These are phyloP conservation scores for Dissophora ornata DNA, from an alignment of 192 early-diverging fungal genomes.

Conservation along the genomic window DNA sequence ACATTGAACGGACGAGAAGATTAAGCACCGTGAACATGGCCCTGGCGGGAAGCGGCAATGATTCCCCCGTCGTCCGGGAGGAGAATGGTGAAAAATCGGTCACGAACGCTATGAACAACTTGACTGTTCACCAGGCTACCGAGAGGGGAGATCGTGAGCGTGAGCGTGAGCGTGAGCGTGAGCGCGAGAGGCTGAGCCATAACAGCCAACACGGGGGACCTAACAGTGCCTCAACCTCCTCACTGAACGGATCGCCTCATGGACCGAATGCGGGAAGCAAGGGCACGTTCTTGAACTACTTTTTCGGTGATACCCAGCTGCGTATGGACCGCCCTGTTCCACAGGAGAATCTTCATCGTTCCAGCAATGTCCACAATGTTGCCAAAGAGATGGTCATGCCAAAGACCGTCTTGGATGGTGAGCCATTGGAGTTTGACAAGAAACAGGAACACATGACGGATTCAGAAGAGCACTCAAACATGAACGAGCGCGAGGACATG, in stretches of 20 bases:
- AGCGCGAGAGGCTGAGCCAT: slow-evolving; percentile 40
- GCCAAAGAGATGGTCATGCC: slow-evolving; percentile 57
- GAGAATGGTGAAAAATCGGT: slow-evolving; percentile 33
- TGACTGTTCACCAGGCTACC: slow-evolving; percentile 55
- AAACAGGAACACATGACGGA: slow-evolving; percentile 20
- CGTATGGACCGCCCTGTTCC: slow-evolving; percentile 22
- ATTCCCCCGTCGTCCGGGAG: slow-evolving; percentile 15
- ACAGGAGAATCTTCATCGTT: slow-evolving; percentile 17
- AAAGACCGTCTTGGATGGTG: slow-evolving; percentile 49
- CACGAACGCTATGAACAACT: slow-evolving; percentile 24
- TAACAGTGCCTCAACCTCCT: slow-evolving; percentile 35
- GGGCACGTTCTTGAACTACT: slow-evolving; percentile 63
- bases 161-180: slow-evolving; percentile 51
- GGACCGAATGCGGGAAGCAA: slow-evolving; percentile 43
- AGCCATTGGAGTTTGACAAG: slow-evolving; percentile 29
- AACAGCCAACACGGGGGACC: slow-evolving; percentile 20
- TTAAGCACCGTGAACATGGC: slow-evolving; percentile 33
- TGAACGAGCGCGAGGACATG: slow-evolving; percentile 74
- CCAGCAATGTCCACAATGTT: slow-evolving; percentile 25
- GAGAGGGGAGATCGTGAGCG: slow-evolving; percentile 54
- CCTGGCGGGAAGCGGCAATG: slow-evolving; percentile 18
- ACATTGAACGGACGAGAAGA: slow-evolving; percentile 52
- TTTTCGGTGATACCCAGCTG: slow-evolving; percentile 58
- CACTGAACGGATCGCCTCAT: slow-evolving; percentile 30
- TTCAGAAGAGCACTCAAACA: slow-evolving; percentile 15